A percentile compares a stretch with the other conserved stretches of the same genome.
Evolutionary conservation across 78 protist species (phyloP).

Genomic region (Bodo saltans): DNA sequence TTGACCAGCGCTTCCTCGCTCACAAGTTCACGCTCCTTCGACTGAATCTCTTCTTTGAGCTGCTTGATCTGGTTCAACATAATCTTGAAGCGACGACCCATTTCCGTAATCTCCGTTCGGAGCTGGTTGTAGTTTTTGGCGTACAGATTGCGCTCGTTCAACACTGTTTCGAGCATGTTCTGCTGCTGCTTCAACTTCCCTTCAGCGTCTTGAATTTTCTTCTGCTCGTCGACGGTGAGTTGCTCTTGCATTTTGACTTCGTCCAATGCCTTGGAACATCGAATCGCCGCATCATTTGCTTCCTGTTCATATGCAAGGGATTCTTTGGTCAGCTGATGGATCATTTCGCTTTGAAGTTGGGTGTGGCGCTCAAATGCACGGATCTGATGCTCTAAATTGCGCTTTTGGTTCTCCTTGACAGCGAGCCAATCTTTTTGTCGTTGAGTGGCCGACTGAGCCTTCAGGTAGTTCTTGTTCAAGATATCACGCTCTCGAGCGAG

Average conservation of each 20-base stretch:
- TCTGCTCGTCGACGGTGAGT: conserved; percentile 48
- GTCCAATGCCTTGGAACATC: conserved; percentile 52
- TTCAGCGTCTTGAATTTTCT: conserved; percentile 57
- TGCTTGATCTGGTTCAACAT: conserved; percentile 71
- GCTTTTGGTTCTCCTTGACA: conserved; percentile 24
- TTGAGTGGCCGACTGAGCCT: conserved; percentile 4
- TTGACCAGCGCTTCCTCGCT: background rate
- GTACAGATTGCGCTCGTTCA: conserved; percentile 76
- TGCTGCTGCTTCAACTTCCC: conserved; percentile 69
- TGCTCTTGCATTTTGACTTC: conserved; percentile 48
- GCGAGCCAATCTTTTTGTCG: conserved; percentile 31
- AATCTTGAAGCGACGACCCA: conserved; percentile 70
- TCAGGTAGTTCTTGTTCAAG: conserved; percentile 30
- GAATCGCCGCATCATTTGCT: conserved; percentile 31
- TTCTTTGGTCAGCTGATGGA: conserved; percentile 53
- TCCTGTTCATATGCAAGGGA: conserved; percentile 41
- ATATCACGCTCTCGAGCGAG: conserved; percentile 49
- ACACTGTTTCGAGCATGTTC: conserved; percentile 69
- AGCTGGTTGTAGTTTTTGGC: conserved; percentile 73
- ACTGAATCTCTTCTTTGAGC: conserved; percentile 67
- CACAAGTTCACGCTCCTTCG: conserved; percentile 39
- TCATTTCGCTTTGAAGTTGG: conserved; percentile 24
- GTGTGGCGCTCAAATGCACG: conserved; percentile 44
- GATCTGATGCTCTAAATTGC: conserved; percentile 55
- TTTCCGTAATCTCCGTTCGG: conserved; percentile 70